Conservation (phyloP, 2,329 filamentous ascomycete genomes). For the Emydomyces testavorans region DNA sequence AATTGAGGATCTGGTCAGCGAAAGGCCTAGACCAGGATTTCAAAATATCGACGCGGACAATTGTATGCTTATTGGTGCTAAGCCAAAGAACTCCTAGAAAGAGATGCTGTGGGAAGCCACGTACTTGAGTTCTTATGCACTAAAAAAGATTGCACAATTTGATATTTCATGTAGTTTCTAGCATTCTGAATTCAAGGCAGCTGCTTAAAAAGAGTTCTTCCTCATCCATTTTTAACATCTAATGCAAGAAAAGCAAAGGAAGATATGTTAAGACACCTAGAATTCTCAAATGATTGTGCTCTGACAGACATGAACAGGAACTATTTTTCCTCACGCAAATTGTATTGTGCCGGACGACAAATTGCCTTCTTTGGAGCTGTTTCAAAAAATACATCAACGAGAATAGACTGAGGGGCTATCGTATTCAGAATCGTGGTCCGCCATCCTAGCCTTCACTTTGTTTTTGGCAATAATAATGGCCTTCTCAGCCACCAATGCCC, state of each 20-base stretch:
- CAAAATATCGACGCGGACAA: conserved; percentile 11
- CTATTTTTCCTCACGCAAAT: too few species aligned
- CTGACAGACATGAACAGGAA: too few species aligned
- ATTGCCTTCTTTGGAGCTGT: too few species aligned
- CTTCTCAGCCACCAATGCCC: background rate
- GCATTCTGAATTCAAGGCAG: too few species aligned
- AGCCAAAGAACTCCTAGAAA: conserved; percentile 7
- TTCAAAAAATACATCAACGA: background rate
- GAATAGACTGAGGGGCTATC: conserved; percentile 9
- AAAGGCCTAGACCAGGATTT: conserved; percentile 8
- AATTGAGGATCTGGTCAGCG: conserved; percentile 44
- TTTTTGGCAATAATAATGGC: background rate
- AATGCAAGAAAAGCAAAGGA: too few species aligned
- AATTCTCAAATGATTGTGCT: too few species aligned
- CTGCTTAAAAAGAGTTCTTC: too few species aligned
- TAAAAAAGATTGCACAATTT: background rate
- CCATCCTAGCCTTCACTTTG: background rate
- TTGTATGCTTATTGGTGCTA: conserved; percentile 11
- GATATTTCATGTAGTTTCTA: too few species aligned
- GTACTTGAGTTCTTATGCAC: background rate
- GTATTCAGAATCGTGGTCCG: background rate
- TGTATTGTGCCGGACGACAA: too few species aligned
- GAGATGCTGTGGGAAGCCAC: background rate
- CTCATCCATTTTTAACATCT: too few species aligned
- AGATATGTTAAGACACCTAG: too few species aligned